phyloP scores from a whole-genome alignment of 1,284 basidiomycete genomes.

The Naganishia liquefaciens region DNA sequence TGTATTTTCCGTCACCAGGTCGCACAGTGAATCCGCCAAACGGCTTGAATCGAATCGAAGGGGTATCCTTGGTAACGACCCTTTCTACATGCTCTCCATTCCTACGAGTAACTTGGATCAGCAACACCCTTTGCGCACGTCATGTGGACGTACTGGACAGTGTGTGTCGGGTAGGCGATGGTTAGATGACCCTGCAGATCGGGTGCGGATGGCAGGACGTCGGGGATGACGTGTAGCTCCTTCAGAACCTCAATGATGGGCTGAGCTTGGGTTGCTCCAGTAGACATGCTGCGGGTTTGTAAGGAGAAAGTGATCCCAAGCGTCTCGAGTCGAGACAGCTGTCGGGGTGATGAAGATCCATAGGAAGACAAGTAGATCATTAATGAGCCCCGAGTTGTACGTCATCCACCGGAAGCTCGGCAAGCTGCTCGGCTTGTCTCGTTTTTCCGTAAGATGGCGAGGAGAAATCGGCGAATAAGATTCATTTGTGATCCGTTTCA shows the following conservation, averaged over 20 bases:
- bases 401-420: too few species aligned
- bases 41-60: slow-evolving; percentile 9
- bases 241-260: slow-evolving; percentile 14
- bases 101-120: background rate
- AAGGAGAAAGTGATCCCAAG: too few species aligned
- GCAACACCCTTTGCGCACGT: background rate
- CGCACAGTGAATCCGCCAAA: slow-evolving; percentile 1
- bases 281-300: background rate
- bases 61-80: slow-evolving; percentile 16
- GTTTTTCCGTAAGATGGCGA: too few species aligned
- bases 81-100: slow-evolving; percentile 13
- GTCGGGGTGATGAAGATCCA: too few species aligned
- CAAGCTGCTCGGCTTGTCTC: too few species aligned
- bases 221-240: slow-evolving; percentile 12
- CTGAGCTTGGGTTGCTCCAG: background rate
- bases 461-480: too few species aligned
- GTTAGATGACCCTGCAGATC: slow-evolving; percentile 13
- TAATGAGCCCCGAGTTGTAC: too few species aligned
- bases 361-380: too few species aligned
- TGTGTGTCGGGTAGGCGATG: slow-evolving; percentile 26
- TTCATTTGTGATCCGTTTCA: too few species aligned
- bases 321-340: too few species aligned
- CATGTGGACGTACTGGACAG: background rate
- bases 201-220: slow-evolving; percentile 5
- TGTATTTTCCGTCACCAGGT: slow-evolving; percentile 2